These are phyloP conservation scores for Penicillium polonicum DNA, from an alignment of 2,329 filamentous ascomycete species.

Conservation along the genomic window DNA sequence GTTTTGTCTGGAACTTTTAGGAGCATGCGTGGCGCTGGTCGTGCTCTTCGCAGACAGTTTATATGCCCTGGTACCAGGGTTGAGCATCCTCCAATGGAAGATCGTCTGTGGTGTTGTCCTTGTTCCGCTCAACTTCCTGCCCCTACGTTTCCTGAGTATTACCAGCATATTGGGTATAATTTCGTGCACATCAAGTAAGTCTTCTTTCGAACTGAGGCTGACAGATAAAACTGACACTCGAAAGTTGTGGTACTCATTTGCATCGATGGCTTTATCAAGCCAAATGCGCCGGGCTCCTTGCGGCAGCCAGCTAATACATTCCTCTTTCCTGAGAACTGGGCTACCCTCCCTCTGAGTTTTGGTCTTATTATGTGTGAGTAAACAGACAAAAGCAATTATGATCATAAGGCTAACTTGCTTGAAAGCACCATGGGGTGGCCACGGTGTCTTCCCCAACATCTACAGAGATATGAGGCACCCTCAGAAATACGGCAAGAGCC, in stretches of 20 bases:
- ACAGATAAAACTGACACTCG: slow-evolving; percentile 27
- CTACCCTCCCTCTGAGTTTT: slow-evolving; percentile 80
- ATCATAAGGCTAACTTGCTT: neutral
- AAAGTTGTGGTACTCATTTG: slow-evolving; percentile 80
- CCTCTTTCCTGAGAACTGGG: slow-evolving; percentile 82
- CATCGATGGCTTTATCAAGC: slow-evolving; percentile 82
- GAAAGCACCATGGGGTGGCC: slow-evolving; percentile 65
- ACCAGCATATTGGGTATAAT: slow-evolving; percentile 92
- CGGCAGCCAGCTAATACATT: slow-evolving; percentile 76
- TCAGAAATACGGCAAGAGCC: slow-evolving; percentile 71
- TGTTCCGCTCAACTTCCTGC: slow-evolving; percentile 79
- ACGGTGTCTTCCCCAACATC: slow-evolving; percentile 79
- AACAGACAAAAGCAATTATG: neutral
- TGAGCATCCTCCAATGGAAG: slow-evolving; percentile 76
- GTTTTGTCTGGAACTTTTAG: slow-evolving; percentile 83
- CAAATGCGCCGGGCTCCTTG: slow-evolving; percentile 75
- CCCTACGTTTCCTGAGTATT: slow-evolving; percentile 79
- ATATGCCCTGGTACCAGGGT: slow-evolving; percentile 70
- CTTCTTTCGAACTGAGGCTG: too few relatives aligned
- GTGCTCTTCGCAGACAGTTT: slow-evolving; percentile 94
- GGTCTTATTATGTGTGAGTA: slow-evolving; percentile 75
- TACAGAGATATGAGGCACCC: slow-evolving; percentile 78
- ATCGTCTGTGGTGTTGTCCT: slow-evolving; percentile 75
- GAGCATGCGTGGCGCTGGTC: slow-evolving; percentile 82
- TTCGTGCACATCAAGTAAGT: slow-evolving; percentile 81